Conservation (phyloP, 345 rosid species). For the Raphanus sativus region DNA sequence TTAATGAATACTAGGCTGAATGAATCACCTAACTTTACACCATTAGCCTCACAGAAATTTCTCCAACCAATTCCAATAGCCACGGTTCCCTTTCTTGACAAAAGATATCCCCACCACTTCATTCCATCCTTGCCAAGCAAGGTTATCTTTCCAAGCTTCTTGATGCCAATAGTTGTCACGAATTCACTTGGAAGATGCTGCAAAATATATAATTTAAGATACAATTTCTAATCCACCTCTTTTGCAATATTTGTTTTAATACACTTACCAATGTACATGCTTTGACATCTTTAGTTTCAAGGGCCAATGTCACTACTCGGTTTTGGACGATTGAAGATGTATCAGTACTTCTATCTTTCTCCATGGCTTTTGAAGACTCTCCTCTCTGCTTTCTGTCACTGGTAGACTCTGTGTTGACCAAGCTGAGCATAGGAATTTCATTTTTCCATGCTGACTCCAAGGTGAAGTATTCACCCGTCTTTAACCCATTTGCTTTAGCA, state of each 20-base stretch:
- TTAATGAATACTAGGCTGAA: neutral
- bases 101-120: neutral
- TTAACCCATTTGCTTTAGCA: neutral
- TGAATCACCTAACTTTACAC: neutral
- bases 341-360: neutral
- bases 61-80: neutral
- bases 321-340: neutral
- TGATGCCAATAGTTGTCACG: constrained; percentile 9
- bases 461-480: neutral
- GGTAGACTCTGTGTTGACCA: neutral
- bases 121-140: neutral
- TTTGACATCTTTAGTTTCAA: neutral
- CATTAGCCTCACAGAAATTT: neutral
- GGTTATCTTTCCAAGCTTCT: neutral
- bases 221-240: neutral
- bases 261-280: neutral
- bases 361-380: neutral
- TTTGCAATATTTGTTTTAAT: neutral
- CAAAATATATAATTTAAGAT: neutral
- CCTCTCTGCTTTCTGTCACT: neutral
- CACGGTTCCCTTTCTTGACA: neutral
- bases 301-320: neutral
- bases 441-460: neutral
- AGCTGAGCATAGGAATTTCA: neutral
- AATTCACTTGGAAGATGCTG: constrained; percentile 14